Conservation (phyloP, 495 filamentous ascomycete species). For the Bacidia gigantensis region DNA sequence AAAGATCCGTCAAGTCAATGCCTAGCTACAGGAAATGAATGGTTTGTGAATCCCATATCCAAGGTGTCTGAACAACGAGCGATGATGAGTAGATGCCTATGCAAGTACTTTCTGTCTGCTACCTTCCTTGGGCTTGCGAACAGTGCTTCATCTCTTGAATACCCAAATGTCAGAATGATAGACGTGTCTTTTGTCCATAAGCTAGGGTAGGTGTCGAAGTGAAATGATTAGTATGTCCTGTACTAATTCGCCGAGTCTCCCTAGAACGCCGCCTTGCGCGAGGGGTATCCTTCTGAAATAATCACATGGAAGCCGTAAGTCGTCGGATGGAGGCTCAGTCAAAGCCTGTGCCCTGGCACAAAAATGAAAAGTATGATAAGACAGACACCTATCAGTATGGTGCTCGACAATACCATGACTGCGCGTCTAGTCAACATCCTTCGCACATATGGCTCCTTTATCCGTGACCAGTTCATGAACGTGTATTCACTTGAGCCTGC, state of each 20-base stretch:
- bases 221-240: neutral
- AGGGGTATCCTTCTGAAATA: neutral
- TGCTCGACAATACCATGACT: conserved; percentile 56
- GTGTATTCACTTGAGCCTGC: conserved; percentile 87
- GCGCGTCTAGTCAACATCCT: conserved; percentile 71
- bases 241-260: neutral
- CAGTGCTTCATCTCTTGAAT: neutral
- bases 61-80: neutral
- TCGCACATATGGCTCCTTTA: conserved; percentile 80
- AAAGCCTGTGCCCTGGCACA: conserved; percentile 81
- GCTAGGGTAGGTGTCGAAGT: neutral
- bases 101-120: neutral
- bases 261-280: neutral
- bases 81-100: neutral
- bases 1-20: neutral
- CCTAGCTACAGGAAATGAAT: neutral
- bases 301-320: neutral
- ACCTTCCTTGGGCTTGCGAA: too few relatives aligned
- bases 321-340: conserved; percentile 12
- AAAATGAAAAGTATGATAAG: conserved; percentile 77
- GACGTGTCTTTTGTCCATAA: neutral
- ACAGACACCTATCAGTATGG: conserved; percentile 59
- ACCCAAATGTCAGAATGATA: neutral
- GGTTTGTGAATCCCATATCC: neutral
- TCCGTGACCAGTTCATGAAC: conserved; percentile 72